A percentile compares a stretch with the other conserved stretches of the same genome.
These are phyloP conservation scores for Erythrobasidium yunnanense DNA, from an alignment of 768 basidiomycete genomes.

Conservation along the genomic window DNA sequence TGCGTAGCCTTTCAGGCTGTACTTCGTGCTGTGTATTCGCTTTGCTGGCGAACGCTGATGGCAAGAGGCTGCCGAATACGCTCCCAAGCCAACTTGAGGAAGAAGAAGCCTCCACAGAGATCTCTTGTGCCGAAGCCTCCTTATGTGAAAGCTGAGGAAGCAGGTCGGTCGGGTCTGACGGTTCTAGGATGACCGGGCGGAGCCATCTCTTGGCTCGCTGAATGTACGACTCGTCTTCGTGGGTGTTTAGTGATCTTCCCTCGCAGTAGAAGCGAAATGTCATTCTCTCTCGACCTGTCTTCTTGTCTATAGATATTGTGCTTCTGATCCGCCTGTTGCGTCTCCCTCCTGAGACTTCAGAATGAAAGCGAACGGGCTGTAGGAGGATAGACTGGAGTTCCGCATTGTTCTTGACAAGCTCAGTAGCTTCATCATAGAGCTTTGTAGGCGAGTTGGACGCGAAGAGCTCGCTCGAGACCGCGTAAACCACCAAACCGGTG, in stretches of 20 bases:
- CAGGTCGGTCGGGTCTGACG: constrained; percentile 5
- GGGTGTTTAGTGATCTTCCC: constrained; percentile 1
- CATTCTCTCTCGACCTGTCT: constrained; percentile 23
- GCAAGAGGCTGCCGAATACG: constrained; percentile 6
- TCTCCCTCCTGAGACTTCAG: constrained; percentile 1
- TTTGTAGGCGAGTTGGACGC: constrained; percentile 25
- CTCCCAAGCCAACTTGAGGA: constrained; percentile 20
- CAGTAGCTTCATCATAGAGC: constrained; percentile 6
- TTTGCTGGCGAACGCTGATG: not conserved
- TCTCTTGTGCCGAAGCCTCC: not conserved
- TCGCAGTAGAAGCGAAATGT: constrained; percentile 12
- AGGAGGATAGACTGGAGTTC: constrained; percentile 19
- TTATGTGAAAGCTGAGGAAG: not conserved
- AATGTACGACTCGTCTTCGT: constrained; percentile 20
- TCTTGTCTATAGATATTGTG: not conserved
- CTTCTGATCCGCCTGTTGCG: constrained; percentile 12
- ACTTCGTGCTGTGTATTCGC: not conserved
- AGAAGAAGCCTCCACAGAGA: not conserved
- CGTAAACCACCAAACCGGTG: constrained; percentile 14
- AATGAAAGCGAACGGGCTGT: constrained; percentile 22
- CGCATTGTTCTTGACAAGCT: constrained; percentile 16
- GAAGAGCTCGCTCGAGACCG: constrained; percentile 24
- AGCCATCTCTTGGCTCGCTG: constrained; percentile 27
- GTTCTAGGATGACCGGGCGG: constrained; percentile 25
- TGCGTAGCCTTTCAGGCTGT: not conserved